Evolutionary conservation across 345 rosid genomes (phyloP), one percentile per base, ranked within the genome.

Genomic region (Turnera subulata): DNA sequence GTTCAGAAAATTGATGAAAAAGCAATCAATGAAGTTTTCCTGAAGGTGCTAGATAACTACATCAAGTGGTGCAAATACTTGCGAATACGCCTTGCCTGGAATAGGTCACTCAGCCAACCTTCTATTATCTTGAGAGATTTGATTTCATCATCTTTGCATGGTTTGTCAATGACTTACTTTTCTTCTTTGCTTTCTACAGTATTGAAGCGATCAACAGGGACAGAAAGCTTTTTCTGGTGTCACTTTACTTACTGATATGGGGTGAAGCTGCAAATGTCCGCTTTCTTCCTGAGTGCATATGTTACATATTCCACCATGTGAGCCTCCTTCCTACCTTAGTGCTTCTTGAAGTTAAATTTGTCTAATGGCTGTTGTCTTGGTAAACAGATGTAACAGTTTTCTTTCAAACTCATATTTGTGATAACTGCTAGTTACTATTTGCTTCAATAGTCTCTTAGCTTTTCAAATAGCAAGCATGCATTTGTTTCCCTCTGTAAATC

Each of bases 261-360:
- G 99, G 99, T 24, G 99, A 93, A 81, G 97, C 96, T 72, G 99
- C 97, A 67, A 93, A 93, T 76, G 84, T 87, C 70, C 96, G 99
- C 56, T 93, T 89, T 75, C 97, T 93, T 72, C 99, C 99, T 1
- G 99, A 93, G 70, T 87, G 97, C 74, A 71, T 93, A 67, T 93
- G 99, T 82, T 93, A 93, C 67, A 81, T 93, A 58, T 93, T 93
- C 78, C 99, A 93, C 73, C 68, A 82, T 63, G 99, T 93, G 84
- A 89, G 97, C 26, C 35, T 40, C 13, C 47, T 39, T 2, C 23
- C 18, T 24, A 56, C 59, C 43, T 50, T 4, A 22, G 12, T 4
- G 22, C 52, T 10, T 4, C 6, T 17, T 42, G 14, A 12, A n/a
- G 13, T 44, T 46, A 21, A 29, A 13, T 53, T 52, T 25, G 17